phyloP scores from a whole-genome alignment of 148 eudicot genomes.

The Heliosperma pusillum region DNA sequence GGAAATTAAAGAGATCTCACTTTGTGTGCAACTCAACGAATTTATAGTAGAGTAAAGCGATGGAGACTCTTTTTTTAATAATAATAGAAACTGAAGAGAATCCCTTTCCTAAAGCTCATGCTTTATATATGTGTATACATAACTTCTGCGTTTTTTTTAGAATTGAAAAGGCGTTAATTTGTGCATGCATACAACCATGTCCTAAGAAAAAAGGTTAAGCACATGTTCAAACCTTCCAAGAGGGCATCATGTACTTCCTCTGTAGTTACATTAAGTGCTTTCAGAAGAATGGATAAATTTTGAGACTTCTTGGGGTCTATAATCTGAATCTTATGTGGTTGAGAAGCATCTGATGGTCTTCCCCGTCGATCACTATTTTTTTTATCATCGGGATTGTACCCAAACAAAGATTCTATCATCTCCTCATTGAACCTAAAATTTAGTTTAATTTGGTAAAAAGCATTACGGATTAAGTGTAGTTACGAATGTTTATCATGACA shows the following conservation, averaged over 20 bases:
- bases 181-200: no score
- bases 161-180: no score
- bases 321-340: constrained; percentile 38
- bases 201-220: neutral
- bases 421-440: constrained; percentile 66
- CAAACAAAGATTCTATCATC: constrained; percentile 59
- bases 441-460: neutral
- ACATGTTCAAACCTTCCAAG: constrained; percentile 37
- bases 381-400: constrained; percentile 44
- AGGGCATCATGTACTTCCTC: constrained; percentile 58
- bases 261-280: constrained; percentile 58
- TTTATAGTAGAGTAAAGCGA: neutral
- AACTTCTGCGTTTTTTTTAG: no score
- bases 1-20: no score
- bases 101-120: neutral
- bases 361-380: constrained; percentile 27
- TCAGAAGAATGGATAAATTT: constrained; percentile 52
- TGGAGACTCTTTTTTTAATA: neutral
- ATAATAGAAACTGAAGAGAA: neutral
- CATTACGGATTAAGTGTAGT: neutral
- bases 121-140: neutral
- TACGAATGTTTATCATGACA: neutral
- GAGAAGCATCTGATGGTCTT: constrained; percentile 29
- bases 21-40: no score
- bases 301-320: constrained; percentile 61